Base-by-base conservation (phyloP, 2,329 filamentous ascomycete species). In the Colletotrichum acutatum region DNA sequence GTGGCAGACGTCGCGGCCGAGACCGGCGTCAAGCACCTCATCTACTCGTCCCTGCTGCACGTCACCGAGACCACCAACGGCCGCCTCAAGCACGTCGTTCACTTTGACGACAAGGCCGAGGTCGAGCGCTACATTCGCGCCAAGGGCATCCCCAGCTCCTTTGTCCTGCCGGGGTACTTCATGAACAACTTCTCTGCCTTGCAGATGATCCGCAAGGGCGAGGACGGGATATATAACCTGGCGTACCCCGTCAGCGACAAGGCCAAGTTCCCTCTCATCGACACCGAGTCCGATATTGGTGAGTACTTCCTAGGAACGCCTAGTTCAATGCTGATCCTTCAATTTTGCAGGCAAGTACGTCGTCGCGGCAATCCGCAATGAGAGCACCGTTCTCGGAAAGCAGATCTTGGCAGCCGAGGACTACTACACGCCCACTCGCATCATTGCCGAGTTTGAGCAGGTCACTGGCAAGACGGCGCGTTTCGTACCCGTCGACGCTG, bases 31-130 rank as follows among this genome's bases (percentile, higher is more conserved):
- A 74, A 80, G 46, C 79, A 82, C 37, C 46, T 83, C 8, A 77
- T 81, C 61, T 84, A 79, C 74, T 80, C 78, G 1, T 81, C 81
- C 0, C 74, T 83, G 2, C 72, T 76, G 8, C 75, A 80, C 69
- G 79, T 78, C 22, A 79, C 76, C 1, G 75, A 80, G 30, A 57
- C 75, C 1, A 76, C 76, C 16, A 75, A 75, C 5, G 79, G 79
- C 6, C 75, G 76, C 72, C 72, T 79, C 49, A 56, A 66, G 37
- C 75, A 80, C 72, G 76, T 78, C 2, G 58, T 78, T 34, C 83
- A 84, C 63, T 89, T 89, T 68, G 86, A 89, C 74, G 79, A 77
- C 66, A 89, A 89, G 75, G 85, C 85, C 22, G 80, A 85, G 24
- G 81, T 86, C 0, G 86, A 88, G 74, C 62, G 78, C 16, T 87